phyloP scores from a whole-genome alignment of 345 rosid genomes.

The Ricinus communis region DNA sequence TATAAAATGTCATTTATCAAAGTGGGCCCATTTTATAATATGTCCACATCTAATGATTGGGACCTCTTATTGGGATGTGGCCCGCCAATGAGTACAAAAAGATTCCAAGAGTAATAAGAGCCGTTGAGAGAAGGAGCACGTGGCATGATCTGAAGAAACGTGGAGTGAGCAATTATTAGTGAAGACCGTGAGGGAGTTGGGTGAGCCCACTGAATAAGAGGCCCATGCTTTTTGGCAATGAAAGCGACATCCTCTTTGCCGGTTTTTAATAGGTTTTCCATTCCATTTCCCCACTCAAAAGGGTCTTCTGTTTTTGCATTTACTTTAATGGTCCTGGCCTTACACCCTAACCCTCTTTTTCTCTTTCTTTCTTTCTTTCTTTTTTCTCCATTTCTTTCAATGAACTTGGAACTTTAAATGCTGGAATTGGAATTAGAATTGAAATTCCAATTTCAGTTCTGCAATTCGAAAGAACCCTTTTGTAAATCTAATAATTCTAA shows the following conservation, averaged over 20 bases:
- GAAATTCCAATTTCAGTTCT: too few relatives aligned
- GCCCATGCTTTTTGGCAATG: not conserved
- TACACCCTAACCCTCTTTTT: not conserved
- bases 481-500: too few relatives aligned
- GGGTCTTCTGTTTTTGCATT: too few relatives aligned
- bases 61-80: slow-evolving; percentile 26
- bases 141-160: not conserved
- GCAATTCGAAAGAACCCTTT: too few relatives aligned
- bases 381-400: too few relatives aligned
- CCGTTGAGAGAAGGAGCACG: slow-evolving; percentile 7
- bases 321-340: too few relatives aligned
- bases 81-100: slow-evolving; percentile 17
- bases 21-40: slow-evolving; percentile 1
- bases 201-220: slow-evolving; percentile 1
- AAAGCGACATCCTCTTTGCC: not conserved
- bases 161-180: not conserved
- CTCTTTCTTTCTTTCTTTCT: not conserved
- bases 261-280: not conserved
- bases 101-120: slow-evolving; percentile 24
- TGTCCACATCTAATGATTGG: slow-evolving; percentile 40
- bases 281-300: not conserved
- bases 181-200: not conserved
- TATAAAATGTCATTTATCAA: not conserved
- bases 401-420: too few relatives aligned
- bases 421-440: too few relatives aligned